phyloP scores from a whole-genome alignment of 768 basidiomycete species.

The Tulasnella sp. region DNA sequence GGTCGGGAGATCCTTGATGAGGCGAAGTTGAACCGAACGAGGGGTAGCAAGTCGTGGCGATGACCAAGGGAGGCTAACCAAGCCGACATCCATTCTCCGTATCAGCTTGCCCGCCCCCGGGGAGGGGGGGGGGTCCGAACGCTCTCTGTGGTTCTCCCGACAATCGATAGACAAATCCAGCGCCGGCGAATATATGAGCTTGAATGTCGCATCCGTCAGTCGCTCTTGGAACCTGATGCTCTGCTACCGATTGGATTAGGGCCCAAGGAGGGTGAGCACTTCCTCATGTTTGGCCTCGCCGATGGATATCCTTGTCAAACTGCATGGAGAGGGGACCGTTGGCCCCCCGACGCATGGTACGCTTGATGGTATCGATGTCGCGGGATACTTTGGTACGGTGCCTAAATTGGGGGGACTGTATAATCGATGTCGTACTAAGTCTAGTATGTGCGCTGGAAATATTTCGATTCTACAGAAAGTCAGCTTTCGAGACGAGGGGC shows the following conservation, averaged over 20 bases:
- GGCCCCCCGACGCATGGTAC: neutral
- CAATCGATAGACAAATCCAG: neutral
- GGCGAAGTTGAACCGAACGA: neutral
- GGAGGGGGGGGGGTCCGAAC: neutral
- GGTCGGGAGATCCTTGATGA: neutral
- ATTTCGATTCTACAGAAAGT: neutral
- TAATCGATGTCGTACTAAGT: neutral
- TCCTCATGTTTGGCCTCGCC: neutral
- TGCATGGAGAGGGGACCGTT: neutral
- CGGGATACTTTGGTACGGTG: neutral
- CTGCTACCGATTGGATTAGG: neutral
- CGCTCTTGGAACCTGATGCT: constrained; percentile 13
- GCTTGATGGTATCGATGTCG: constrained; percentile 3
- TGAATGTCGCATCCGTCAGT: neutral
- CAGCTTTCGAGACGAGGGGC: neutral
- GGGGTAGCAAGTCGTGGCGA: neutral
- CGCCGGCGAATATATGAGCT: neutral
- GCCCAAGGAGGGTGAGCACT: neutral
- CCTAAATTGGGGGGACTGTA: neutral
- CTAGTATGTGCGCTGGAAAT: neutral
- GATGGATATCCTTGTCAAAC: constrained; percentile 1
- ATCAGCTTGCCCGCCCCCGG: neutral
- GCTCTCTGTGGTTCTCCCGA: neutral
- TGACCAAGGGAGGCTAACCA: constrained; percentile 10
- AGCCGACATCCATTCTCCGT: constrained; percentile 2